A percentile compares a stretch with the other conserved stretches of the same genome.
These are phyloP conservation scores for Chaetothyriales sp. DNA, from an alignment of 2,329 filamentous ascomycete species.

Conservation along the genomic window DNA sequence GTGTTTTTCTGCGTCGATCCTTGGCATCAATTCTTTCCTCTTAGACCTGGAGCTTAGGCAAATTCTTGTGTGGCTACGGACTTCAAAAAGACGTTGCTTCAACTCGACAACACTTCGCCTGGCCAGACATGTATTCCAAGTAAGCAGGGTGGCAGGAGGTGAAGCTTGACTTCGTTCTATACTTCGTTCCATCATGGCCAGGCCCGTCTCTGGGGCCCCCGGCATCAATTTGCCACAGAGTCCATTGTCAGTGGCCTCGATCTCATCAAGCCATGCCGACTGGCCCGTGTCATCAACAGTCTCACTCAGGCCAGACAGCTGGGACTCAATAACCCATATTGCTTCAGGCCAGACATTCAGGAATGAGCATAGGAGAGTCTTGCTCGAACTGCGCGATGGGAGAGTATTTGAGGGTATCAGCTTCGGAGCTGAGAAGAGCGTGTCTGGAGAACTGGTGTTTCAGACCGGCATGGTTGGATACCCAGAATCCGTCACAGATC, in stretches of 20 bases:
- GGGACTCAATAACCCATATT: slow-evolving; percentile 35
- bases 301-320: slow-evolving; percentile 4
- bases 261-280: slow-evolving; percentile 19
- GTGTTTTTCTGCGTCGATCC: not conserved
- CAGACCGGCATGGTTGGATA: slow-evolving; percentile 99
- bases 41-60: not conserved
- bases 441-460: slow-evolving; percentile 94
- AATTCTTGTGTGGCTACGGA: not conserved
- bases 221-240: slow-evolving; percentile 23
- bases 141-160: not conserved
- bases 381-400: slow-evolving; percentile 87
- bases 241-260: slow-evolving; percentile 28
- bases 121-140: not conserved
- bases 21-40: not conserved
- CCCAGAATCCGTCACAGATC: slow-evolving; percentile 83
- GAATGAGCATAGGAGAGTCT: slow-evolving; percentile 49
- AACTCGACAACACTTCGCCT: not conserved
- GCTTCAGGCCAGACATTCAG: slow-evolving; percentile 47
- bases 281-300: slow-evolving; percentile 3
- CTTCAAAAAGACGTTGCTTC: too few species aligned
- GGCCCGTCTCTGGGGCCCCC: slow-evolving; percentile 6
- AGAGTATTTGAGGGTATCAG: slow-evolving; percentile 84
- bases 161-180: not conserved
- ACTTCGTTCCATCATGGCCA: not conserved
- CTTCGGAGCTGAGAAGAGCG: slow-evolving; percentile 89